Percentiles rank a stretch among this genome's conserved stretches.
Conservation (phyloP, 345 rosid species). For the Garcia nutans region DNA sequence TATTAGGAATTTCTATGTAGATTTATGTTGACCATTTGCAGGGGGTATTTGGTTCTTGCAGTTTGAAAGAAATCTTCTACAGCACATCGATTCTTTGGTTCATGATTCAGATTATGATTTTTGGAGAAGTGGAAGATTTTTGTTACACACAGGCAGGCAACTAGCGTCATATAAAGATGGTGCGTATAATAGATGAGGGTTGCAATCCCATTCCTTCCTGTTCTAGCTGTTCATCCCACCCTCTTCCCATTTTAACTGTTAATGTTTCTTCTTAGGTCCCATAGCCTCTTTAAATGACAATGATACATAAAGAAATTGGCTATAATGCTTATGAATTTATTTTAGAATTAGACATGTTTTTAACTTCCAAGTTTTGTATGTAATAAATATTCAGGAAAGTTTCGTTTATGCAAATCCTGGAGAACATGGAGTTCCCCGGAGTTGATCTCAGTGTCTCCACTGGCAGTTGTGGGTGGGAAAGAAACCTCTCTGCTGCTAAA, state of each 20-base stretch:
- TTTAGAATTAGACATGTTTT: background rate
- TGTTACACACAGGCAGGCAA: conserved; percentile 59
- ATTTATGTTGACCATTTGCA: conserved; percentile 34
- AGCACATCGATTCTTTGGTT: conserved; percentile 48
- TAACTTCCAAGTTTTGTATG: conserved; percentile 1
- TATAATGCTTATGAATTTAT: background rate
- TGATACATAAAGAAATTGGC: background rate
- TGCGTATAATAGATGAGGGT: conserved; percentile 28
- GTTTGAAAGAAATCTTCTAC: conserved; percentile 66
- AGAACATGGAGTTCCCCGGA: conserved; percentile 74
- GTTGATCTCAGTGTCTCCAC: conserved; percentile 72
- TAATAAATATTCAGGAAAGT: conserved; percentile 51
- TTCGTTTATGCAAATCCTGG: conserved; percentile 74
- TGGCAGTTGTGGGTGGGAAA: conserved; percentile 75
- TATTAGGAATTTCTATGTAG: conserved; percentile 1
- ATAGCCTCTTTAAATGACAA: background rate
- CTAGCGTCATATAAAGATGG: conserved; percentile 76
- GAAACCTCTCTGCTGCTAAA: conserved; percentile 58
- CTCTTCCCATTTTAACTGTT: background rate
- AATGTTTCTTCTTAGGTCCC: conserved; percentile 5
- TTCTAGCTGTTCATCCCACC: no score
- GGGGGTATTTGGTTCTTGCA: conserved; percentile 36
- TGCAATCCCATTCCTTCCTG: background rate
- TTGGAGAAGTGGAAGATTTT: conserved; percentile 74
- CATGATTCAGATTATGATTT: conserved; percentile 56